A percentile compares a stretch with the other conserved stretches of the same genome.
phyloP scores from a whole-genome alignment of 768 basidiomycete genomes.

The Mycena galopus region DNA sequence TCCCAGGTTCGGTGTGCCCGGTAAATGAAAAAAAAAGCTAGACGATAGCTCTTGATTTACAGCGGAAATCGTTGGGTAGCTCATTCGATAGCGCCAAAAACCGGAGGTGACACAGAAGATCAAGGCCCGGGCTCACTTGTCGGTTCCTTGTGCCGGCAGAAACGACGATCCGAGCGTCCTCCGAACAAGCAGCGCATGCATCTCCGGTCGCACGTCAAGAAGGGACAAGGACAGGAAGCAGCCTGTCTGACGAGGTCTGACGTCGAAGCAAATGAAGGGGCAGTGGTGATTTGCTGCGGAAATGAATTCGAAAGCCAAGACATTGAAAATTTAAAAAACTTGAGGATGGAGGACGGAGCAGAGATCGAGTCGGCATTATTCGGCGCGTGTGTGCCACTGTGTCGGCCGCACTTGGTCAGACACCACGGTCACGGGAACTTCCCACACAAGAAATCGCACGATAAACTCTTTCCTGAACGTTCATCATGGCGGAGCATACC shows the following conservation, averaged over 20 bases:
- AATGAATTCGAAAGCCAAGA: background rate
- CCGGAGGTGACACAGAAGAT: slow-evolving; percentile 24
- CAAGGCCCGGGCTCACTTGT: slow-evolving; percentile 17
- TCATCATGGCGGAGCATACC: slow-evolving; percentile 23
- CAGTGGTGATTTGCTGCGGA: background rate
- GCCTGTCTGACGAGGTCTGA: background rate
- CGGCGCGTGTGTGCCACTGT: background rate
- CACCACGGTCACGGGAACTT: background rate
- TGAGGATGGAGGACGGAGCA: background rate
- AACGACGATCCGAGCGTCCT: slow-evolving; percentile 16
- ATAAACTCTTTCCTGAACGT: background rate
- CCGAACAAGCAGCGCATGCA: slow-evolving; percentile 15
- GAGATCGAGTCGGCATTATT: background rate
- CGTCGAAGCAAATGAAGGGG: background rate
- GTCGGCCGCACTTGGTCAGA: no score
- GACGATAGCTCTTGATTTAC: background rate
- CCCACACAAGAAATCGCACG: background rate
- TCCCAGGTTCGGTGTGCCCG: background rate
- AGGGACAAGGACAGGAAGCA: background rate
- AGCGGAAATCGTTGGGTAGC: background rate
- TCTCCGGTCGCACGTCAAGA: slow-evolving; percentile 13
- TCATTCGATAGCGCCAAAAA: background rate
- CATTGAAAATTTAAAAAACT: background rate
- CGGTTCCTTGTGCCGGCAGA: slow-evolving; percentile 2
- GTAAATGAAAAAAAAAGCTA: background rate